Evolutionary conservation across 176 grass and related monocot genomes (phyloP).

Genomic region (Thalia dealbata): DNA sequence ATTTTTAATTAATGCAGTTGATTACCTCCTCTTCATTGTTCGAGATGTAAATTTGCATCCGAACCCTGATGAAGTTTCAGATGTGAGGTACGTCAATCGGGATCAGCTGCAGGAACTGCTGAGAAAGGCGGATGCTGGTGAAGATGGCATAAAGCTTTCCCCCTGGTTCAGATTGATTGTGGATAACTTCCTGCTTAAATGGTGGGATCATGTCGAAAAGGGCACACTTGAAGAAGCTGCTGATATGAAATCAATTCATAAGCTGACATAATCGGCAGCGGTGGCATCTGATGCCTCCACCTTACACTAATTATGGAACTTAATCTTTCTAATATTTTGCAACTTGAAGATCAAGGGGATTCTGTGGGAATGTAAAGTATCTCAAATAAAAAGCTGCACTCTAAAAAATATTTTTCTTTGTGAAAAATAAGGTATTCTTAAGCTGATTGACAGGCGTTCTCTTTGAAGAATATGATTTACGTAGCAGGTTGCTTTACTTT

Average conservation of each 20-base stretch:
- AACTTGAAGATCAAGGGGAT: too few species aligned
- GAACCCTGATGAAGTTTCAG: slow-evolving; percentile 78
- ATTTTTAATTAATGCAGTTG: slow-evolving; percentile 38
- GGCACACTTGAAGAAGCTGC: slow-evolving; percentile 51
- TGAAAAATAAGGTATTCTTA: too few species aligned
- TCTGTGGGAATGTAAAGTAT: too few species aligned
- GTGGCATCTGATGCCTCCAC: too few species aligned
- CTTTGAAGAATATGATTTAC: too few species aligned
- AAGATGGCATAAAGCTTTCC: slow-evolving; percentile 74
- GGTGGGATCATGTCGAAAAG: slow-evolving; percentile 89
- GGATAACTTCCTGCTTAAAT: slow-evolving; percentile 80
- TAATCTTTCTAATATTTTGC: too few species aligned
- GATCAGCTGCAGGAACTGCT: slow-evolving; percentile 68
- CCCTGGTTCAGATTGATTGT: slow-evolving; percentile 88
- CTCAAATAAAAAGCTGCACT: too few species aligned
- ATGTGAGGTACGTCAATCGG: slow-evolving; percentile 64
- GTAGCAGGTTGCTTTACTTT: too few species aligned
- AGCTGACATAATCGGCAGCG: slow-evolving; percentile 25
- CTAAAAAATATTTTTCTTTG: too few species aligned
- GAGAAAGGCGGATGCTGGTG: slow-evolving; percentile 51
- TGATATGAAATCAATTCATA: slow-evolving; percentile 95
- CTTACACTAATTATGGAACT: too few species aligned
- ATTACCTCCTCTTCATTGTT: slow-evolving; percentile 78
- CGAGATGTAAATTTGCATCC: slow-evolving; percentile 59
- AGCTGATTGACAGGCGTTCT: too few species aligned